These are phyloP conservation scores for Carpinus fangiana DNA, from an alignment of 306 rosid species.

Conservation along the genomic window DNA sequence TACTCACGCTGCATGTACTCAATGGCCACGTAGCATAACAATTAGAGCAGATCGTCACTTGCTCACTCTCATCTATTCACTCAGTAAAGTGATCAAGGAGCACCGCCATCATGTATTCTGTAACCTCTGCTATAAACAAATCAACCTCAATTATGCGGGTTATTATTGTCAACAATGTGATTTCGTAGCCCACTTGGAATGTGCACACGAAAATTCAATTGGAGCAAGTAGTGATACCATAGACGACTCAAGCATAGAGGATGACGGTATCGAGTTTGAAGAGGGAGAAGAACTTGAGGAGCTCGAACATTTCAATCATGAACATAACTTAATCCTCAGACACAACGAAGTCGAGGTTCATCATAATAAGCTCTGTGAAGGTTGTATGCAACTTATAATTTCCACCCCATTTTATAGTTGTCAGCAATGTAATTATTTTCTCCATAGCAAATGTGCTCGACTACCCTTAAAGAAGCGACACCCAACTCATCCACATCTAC, in stretches of 20 bases:
- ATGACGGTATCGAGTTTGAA: too few relatives aligned
- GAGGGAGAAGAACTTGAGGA: too few relatives aligned
- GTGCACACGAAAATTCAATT: not conserved
- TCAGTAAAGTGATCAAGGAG: not conserved
- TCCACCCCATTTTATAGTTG: too few relatives aligned
- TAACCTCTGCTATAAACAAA: not conserved
- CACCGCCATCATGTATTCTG: not conserved
- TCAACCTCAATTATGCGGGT: not conserved
- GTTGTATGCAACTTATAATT: too few relatives aligned
- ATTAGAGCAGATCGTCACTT: not conserved
- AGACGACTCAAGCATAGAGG: too few relatives aligned
- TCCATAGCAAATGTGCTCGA: not conserved
- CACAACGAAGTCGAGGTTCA: too few relatives aligned
- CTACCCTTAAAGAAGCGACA: not conserved
- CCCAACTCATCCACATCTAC: not conserved
- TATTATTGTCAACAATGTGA: not conserved
- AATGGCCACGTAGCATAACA: not conserved
- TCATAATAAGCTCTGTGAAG: too few relatives aligned
- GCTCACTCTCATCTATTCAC: not conserved
- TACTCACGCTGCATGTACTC: too few relatives aligned
- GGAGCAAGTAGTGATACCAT: too few relatives aligned
- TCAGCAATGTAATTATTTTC: not conserved
- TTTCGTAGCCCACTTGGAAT: not conserved
- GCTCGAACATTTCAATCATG: too few relatives aligned
- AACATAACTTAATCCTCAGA: too few relatives aligned